Base-by-base conservation (phyloP, 768 basidiomycete genomes). In the Pulveroboletus sp. region DNA sequence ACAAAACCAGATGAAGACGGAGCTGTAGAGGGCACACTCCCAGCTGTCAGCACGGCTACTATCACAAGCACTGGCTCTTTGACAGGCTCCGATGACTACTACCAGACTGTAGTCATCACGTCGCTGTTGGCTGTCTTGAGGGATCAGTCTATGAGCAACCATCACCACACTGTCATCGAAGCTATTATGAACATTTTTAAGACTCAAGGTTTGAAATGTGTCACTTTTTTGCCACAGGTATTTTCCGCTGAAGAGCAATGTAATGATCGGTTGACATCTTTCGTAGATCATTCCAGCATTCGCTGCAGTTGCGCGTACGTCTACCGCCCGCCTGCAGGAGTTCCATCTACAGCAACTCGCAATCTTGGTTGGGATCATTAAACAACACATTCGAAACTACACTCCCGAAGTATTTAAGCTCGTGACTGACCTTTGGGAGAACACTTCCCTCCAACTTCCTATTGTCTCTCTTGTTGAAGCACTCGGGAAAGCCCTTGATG, bases 171-270 rank as follows among this genome's bases (percentile, higher is more conserved):
- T 20, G 95, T 94, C 40, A 94, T 98, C 48, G 94, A 98, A 65
- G 94, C 94, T 2, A 88, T 99, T 58, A 97, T 98, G 92, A 87
- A 92, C 39, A 98, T 99, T 52, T 99, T 98, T 79, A 94, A 94
- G 69, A 97, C 94, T 0, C 94, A 98, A 63, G 94, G 95, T 13
- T 72, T 98, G 63, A 94, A 94, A 75, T 97, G 93, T 66, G 94
- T 95, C 17, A 82, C 90, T 2, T 98, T 97, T 70, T 71, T 99
- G 21, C 90, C 95, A 37, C 94, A 97, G 76, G 92, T 93, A 63
- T 53, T 41, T 48, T 21, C 37, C 17, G 31, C 36, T 33, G 44
- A 45, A 45, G 36, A 32, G 21, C 16, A 21, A 38, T 27, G 6
- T 12, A 29, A 45, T 21, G 9, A 50, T 12, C 63, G 39, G 48